Conservation (phyloP, 2,329 filamentous ascomycete genomes). For the Chrysoporthe deuterocubensis region DNA sequence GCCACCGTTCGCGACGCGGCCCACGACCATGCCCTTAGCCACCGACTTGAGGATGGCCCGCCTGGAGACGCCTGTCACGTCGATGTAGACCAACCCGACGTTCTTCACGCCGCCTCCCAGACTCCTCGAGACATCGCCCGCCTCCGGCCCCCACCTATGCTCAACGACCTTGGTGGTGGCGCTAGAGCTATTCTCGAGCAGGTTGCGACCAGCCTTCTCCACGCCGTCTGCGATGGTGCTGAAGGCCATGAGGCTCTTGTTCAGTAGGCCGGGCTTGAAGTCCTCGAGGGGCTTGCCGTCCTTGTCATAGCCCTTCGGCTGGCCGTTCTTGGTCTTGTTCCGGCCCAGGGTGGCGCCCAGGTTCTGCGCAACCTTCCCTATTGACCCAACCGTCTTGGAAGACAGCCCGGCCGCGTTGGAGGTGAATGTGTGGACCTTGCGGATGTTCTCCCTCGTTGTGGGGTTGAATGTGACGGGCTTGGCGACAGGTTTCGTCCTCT, state of each 20-base stretch:
- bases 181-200: slow-evolving; percentile 73
- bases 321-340: slow-evolving; percentile 56
- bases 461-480: slow-evolving; percentile 89
- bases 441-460: slow-evolving; percentile 80
- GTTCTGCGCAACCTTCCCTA: slow-evolving; percentile 86
- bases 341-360: slow-evolving; percentile 76
- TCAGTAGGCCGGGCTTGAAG: slow-evolving; percentile 90
- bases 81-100: slow-evolving; percentile 95
- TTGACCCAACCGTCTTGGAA: slow-evolving; percentile 83
- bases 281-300: slow-evolving; percentile 66
- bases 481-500: slow-evolving; percentile 74
- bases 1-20: slow-evolving; percentile 74
- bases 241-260: slow-evolving; percentile 96
- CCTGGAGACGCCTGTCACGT: slow-evolving; percentile 89
- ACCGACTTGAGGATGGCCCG: slow-evolving; percentile 91
- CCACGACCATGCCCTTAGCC: slow-evolving; percentile 94
- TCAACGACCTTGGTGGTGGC: slow-evolving; percentile 86
- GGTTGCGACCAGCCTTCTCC: slow-evolving; percentile 79
- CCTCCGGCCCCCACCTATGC: slow-evolving; percentile 88
- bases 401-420: slow-evolving; percentile 77
- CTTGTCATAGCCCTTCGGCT: slow-evolving; percentile 65
- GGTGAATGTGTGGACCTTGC: slow-evolving; percentile 89
- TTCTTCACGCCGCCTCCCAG: slow-evolving; percentile 91
- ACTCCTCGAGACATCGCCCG: slow-evolving; percentile 74
- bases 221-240: slow-evolving; percentile 93